Evolutionary conservation across 192 early-diverging fungal genomes (phyloP), one percentile per base, ranked within the genome.

Genomic region (Funneliformis geosporum): DNA sequence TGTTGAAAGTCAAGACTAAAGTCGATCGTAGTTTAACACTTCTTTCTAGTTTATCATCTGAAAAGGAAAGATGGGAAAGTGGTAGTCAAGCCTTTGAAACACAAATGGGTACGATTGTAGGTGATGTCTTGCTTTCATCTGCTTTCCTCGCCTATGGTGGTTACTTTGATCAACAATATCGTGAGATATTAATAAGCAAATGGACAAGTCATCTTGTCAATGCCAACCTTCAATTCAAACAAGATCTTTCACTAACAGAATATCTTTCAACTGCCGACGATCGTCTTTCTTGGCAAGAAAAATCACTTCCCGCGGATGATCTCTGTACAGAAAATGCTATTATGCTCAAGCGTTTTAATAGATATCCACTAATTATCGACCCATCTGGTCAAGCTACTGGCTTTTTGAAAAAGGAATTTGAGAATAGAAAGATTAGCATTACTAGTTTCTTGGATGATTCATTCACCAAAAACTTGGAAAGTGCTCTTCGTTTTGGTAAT

Each of bases 241-340:
- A 82, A 10, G 94, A 95, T 25, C 83, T 98, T 61, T 95, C 95
- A 2, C 84, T 98, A 71, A 87, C 94, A 7, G 97, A 97, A 74
- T 98, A 97, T 80, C 84, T 99, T 23, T 96, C 95, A 18, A 93
- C 91, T 21, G 94, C 97, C 1, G 97, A 98, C 73, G 94, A 98
- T 82, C 92, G 96, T 25, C 84, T 96, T 11, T 89, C 89, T 28
- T 99, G 98, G 98, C 94, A 93, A 72, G 90, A 88, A 50, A 91
- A 94, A 61, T 84, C 90, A 6, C 87, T 99, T 42, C 94, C 97
- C 11, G 89, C 94, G 6, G 97, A 98, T 85, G 93, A 95, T 59
- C 90, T 98, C 70, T 98, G 95, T 81, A 94, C 93, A 72, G 98
- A 99, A 88, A 99, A 99, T 83, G 98, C 98, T 8, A 94, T 99